Percentiles rank a stretch among this genome's conserved stretches.
These are phyloP conservation scores for Physcia stellaris DNA, from an alignment of 495 filamentous ascomycete species.

Conservation along the genomic window DNA sequence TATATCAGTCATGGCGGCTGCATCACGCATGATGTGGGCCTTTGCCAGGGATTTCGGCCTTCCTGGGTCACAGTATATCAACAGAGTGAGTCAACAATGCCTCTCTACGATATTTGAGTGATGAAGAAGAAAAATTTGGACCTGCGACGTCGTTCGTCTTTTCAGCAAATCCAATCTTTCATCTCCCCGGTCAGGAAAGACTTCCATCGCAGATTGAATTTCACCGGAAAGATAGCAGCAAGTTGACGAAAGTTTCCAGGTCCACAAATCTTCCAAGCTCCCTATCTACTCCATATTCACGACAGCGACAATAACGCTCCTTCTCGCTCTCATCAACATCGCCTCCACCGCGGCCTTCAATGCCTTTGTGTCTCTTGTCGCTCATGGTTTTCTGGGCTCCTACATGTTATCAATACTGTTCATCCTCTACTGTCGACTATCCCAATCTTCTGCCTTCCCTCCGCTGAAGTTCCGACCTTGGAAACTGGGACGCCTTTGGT, in stretches of 20 bases:
- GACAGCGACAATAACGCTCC: slow-evolving; percentile 24
- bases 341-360: slow-evolving; percentile 34
- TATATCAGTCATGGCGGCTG: slow-evolving; percentile 27
- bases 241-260: background rate
- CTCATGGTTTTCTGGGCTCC: slow-evolving; percentile 28
- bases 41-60: slow-evolving; percentile 37
- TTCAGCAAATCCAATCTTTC: background rate
- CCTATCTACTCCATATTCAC: slow-evolving; percentile 26
- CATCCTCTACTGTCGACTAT: too few species aligned
- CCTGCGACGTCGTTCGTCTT: too few species aligned
- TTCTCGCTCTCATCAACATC: slow-evolving; percentile 35
- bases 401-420: slow-evolving; percentile 27
- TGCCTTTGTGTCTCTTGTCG: slow-evolving; percentile 30
- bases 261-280: slow-evolving; percentile 16
- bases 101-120: too few species aligned
- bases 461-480: background rate
- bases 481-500: slow-evolving; percentile 15
- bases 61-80: slow-evolving; percentile 26
- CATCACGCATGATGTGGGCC: slow-evolving; percentile 39
- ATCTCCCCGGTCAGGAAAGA: too few species aligned
- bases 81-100: slow-evolving; percentile 6
- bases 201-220: too few species aligned
- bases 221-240: too few species aligned
- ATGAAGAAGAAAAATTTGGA: too few species aligned
- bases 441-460: too few species aligned